phyloP scores from a whole-genome alignment of 257 asterid species.

The Solanum phureja region DNA sequence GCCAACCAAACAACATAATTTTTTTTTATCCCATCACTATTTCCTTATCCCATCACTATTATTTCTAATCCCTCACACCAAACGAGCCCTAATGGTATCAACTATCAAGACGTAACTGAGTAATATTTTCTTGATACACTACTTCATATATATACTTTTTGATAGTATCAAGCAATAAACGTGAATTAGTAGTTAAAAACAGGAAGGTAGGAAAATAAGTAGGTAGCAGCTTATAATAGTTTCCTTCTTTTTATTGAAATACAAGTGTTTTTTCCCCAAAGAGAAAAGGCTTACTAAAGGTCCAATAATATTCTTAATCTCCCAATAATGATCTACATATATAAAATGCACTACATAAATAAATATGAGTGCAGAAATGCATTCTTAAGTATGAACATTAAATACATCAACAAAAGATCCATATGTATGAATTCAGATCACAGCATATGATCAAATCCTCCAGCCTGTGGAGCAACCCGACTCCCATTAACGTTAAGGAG shows the following conservation, averaged over 20 bases:
- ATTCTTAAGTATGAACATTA: neutral
- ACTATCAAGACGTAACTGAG: too few species aligned
- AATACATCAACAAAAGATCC: neutral
- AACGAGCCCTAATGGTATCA: too few species aligned
- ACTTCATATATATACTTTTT: too few species aligned
- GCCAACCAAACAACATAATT: too few species aligned
- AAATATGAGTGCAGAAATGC: neutral
- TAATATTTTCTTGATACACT: too few species aligned
- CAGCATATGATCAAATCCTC: slow-evolving; percentile 47
- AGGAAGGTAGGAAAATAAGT: too few species aligned
- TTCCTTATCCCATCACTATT: too few species aligned
- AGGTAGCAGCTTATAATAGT: neutral
- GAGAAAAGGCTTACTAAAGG: neutral
- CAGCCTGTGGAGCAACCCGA: slow-evolving; percentile 55
- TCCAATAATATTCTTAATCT: neutral
- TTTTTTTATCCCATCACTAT: too few species aligned
- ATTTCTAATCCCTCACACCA: too few species aligned
- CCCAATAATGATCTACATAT: neutral
- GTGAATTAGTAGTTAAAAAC: too few species aligned
- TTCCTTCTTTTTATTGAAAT: too few species aligned
- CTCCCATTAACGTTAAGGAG: slow-evolving; percentile 65
- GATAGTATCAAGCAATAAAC: neutral
- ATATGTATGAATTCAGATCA: slow-evolving; percentile 8
- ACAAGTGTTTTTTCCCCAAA: neutral
- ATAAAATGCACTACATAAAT: neutral